Percentiles rank a stretch among this genome's conserved stretches.
These are phyloP conservation scores for Rhizophagus sp. DNA, from an alignment of 192 early-diverging fungal genomes.

Conservation along the genomic window DNA sequence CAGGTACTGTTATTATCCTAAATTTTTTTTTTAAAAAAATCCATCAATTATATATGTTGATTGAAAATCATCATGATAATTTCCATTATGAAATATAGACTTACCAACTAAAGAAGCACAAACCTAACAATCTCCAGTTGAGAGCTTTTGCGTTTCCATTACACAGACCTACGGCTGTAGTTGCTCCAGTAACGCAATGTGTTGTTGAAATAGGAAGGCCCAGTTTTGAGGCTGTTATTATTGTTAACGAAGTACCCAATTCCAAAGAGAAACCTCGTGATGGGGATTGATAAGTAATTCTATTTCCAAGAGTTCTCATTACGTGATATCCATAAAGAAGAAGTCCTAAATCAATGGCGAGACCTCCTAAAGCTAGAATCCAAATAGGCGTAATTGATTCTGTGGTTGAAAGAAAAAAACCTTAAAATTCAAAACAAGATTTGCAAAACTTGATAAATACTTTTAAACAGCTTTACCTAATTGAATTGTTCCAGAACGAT, in stretches of 20 bases:
- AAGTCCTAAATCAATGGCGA: constrained; percentile 77
- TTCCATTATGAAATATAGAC: too few relatives aligned
- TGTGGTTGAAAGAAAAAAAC: too few relatives aligned
- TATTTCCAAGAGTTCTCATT: constrained; percentile 80
- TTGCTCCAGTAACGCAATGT: constrained; percentile 84
- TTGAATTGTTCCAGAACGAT: constrained; percentile 46
- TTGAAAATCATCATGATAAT: too few relatives aligned
- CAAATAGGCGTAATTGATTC: constrained; percentile 30
- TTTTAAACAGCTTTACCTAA: too few relatives aligned
- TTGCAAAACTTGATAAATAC: too few relatives aligned
- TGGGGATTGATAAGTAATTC: constrained; percentile 82
- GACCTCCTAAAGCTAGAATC: constrained; percentile 42
- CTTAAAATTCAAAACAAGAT: too few relatives aligned
- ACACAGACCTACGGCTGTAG: constrained; percentile 71
- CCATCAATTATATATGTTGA: too few relatives aligned
- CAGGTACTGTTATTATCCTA: too few relatives aligned
- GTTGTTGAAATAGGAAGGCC: constrained; percentile 87
- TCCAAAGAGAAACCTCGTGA: constrained; percentile 81
- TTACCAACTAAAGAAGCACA: constrained; percentile 69
- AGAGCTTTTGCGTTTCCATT: constrained; percentile 60
- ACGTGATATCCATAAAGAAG: constrained; percentile 72
- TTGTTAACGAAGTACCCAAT: constrained; percentile 75
- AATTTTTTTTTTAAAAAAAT: too few relatives aligned
- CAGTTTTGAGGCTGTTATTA: constrained; percentile 79
- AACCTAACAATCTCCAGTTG: constrained; percentile 77